A percentile compares a stretch with the other conserved stretches of the same genome.
Evolutionary conservation across 1,139 yeast species (phyloP).

Genomic region (Yamadazyma dushanensis): DNA sequence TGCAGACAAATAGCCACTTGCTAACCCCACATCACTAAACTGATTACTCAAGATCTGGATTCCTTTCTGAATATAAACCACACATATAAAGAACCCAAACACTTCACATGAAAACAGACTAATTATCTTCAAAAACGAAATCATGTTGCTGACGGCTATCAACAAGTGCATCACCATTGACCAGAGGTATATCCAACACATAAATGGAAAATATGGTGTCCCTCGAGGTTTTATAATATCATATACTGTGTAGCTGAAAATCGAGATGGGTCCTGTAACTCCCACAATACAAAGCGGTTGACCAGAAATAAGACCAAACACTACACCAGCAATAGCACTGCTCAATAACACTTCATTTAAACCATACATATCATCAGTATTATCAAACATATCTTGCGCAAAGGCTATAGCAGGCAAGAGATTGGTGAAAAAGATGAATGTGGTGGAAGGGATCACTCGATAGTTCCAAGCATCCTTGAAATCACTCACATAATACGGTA

Average conservation of each 20-base stretch:
- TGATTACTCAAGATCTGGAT: slow-evolving; percentile 76
- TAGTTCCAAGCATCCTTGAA: slow-evolving; percentile 84
- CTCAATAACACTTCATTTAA: slow-evolving; percentile 85
- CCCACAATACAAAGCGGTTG: slow-evolving; percentile 97
- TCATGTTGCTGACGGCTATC: slow-evolving; percentile 70
- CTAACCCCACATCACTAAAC: slow-evolving; percentile 46
- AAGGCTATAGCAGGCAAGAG: slow-evolving; percentile 92
- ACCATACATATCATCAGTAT: slow-evolving; percentile 83
- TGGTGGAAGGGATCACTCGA: slow-evolving; percentile 82
- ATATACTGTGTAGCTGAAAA: slow-evolving; percentile 89
- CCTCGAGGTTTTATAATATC: slow-evolving; percentile 67
- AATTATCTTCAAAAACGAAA: slow-evolving; percentile 68
- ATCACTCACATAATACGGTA: slow-evolving; percentile 74
- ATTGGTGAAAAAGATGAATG: slow-evolving; percentile 85
- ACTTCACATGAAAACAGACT: slow-evolving; percentile 88
- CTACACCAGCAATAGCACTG: slow-evolving; percentile 85
- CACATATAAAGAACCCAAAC: slow-evolving; percentile 87
- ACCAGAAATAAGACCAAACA: slow-evolving; percentile 82
- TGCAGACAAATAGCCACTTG: slow-evolving; percentile 75
- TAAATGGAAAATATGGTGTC: slow-evolving; percentile 81
- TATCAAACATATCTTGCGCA: slow-evolving; percentile 95
- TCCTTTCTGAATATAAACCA: slow-evolving; percentile 91
- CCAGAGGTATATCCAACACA: slow-evolving; percentile 97
- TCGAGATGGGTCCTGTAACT: slow-evolving; percentile 92
- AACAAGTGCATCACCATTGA: slow-evolving; percentile 77